Conservation (phyloP, 306 rosid genomes). For the Castanopsis chinensis region DNA sequence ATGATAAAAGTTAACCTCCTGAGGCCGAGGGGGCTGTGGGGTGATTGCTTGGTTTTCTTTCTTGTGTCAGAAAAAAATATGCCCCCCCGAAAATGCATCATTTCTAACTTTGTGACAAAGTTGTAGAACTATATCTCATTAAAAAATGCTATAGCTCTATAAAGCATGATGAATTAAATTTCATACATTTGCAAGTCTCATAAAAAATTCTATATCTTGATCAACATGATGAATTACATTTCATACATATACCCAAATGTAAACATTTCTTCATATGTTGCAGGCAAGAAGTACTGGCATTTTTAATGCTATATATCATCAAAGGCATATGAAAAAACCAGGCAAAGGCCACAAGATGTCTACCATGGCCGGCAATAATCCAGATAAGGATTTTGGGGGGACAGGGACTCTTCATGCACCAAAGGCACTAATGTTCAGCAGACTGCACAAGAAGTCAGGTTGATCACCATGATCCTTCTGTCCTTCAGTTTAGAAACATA, state of each 20-base stretch:
- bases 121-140: background rate
- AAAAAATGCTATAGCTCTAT: background rate
- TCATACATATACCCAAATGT: background rate
- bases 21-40: too few relatives aligned
- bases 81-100: background rate
- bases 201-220: too few relatives aligned
- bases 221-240: too few relatives aligned
- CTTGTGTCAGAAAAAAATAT: background rate
- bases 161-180: too few relatives aligned
- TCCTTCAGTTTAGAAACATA: background rate
- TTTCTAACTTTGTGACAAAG: background rate
- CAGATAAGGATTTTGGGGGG: background rate
- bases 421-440: background rate
- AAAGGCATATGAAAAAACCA: background rate
- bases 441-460: background rate
- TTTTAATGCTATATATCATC: background rate
- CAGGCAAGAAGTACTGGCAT: background rate
- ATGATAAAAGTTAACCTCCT: background rate
- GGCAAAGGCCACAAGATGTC: background rate
- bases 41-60: background rate
- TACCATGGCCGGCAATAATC: background rate
- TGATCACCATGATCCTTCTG: background rate
- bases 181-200: too few relatives aligned
- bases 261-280: background rate
- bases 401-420: background rate